Percentiles rank a stretch among this genome's conserved stretches.
Conservation (phyloP, 176 grass and related monocot genomes). For the Rhynchospora tenuis region DNA sequence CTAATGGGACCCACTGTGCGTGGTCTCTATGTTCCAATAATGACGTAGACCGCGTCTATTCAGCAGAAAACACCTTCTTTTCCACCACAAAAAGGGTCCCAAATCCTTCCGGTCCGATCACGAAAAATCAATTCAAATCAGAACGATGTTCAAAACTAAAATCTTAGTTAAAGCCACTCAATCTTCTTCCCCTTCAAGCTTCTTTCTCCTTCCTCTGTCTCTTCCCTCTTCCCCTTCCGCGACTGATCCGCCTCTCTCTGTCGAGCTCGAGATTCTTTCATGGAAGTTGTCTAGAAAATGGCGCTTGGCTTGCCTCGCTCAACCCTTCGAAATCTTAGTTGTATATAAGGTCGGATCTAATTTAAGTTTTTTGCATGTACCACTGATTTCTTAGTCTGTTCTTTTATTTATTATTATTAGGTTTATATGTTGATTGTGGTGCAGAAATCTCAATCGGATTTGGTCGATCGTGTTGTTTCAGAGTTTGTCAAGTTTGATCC, state of each 20-base stretch:
- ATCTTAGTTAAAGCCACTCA: conserved; percentile 42
- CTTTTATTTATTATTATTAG: background rate
- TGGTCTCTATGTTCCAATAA: background rate
- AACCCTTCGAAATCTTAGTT: conserved; percentile 40
- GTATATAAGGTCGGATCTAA: conserved; percentile 50
- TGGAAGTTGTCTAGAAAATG: conserved; percentile 60
- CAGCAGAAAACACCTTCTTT: background rate
- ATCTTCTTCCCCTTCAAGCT: conserved; percentile 16
- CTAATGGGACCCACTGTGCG: background rate
- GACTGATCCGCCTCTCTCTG: background rate
- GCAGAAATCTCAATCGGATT: conserved; percentile 50
- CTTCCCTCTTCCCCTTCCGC: conserved; percentile 31
- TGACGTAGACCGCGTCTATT: background rate
- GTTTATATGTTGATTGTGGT: conserved; percentile 1
- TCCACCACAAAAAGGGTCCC: background rate
- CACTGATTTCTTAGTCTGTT: background rate
- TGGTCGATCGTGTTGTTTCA: conserved; percentile 26
- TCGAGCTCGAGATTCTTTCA: conserved; percentile 64
- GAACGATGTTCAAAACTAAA: conserved; percentile 60
- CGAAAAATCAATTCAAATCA: background rate
- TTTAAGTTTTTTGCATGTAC: background rate
- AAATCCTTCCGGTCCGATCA: background rate
- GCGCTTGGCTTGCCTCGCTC: conserved; percentile 53
- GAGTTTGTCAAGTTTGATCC: conserved; percentile 30
- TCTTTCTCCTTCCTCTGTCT: conserved; percentile 18